These are phyloP conservation scores for Trichoderma koningii DNA, from an alignment of 2,329 filamentous ascomycete genomes.

Conservation along the genomic window DNA sequence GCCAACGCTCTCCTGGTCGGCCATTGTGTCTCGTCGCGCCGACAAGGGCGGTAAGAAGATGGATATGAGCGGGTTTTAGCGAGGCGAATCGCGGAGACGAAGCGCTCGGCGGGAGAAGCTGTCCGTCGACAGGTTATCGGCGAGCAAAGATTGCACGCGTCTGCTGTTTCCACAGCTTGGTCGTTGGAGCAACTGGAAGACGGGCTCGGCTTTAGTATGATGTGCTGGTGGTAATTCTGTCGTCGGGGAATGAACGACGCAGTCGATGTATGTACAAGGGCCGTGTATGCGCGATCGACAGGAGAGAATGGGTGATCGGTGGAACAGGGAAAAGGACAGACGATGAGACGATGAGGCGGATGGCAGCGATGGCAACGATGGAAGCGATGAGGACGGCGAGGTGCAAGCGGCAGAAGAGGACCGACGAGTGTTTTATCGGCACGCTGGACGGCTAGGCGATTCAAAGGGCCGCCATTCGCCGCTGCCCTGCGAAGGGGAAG, in stretches of 20 bases:
- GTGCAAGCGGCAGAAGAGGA: constrained; percentile 2
- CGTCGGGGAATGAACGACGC: background rate
- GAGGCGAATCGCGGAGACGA: constrained; percentile 36
- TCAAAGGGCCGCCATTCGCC: constrained; percentile 27
- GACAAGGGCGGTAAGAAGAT: constrained; percentile 24
- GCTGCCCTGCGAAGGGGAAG: constrained; percentile 26
- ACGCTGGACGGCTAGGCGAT: constrained; percentile 19
- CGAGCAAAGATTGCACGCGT: constrained; percentile 14
- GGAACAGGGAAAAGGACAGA: constrained; percentile 11
- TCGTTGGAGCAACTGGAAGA: background rate
- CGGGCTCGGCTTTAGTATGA: background rate
- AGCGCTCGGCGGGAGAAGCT: background rate
- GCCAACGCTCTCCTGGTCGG: constrained; percentile 36
- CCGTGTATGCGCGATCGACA: constrained; percentile 22
- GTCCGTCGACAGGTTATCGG: background rate
- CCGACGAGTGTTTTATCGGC: constrained; percentile 22
- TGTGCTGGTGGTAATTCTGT: background rate
- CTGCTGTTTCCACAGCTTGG: background rate
- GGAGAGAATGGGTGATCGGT: constrained; percentile 18
- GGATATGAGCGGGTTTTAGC: constrained; percentile 33
- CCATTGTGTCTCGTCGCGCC: constrained; percentile 30
- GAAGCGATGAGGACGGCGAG: constrained; percentile 14
- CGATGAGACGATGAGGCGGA: constrained; percentile 1
- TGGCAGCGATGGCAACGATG: constrained; percentile 5
- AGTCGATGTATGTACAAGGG: constrained; percentile 4